Evolutionary conservation across 2,329 filamentous ascomycete species (phyloP).

Genomic region (Trichophyton simii): DNA sequence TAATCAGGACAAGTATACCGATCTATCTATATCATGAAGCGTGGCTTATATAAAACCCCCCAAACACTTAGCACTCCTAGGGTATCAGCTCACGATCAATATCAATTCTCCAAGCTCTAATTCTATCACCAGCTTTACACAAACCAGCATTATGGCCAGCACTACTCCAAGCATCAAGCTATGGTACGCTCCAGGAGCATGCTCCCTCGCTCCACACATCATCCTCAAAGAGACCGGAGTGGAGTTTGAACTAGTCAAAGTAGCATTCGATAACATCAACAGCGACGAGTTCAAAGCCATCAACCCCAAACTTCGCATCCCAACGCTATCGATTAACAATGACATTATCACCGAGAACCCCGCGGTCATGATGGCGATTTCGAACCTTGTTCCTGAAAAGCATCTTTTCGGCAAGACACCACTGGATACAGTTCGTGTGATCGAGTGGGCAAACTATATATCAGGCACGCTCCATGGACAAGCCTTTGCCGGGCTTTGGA

Average conservation of each 20-base stretch:
- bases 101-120: background rate
- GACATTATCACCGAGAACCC: conserved; percentile 25
- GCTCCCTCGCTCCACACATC: conserved; percentile 23
- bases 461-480: conserved; percentile 22
- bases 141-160: conserved; percentile 8
- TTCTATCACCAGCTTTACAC: background rate
- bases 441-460: conserved; percentile 28
- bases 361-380: conserved; percentile 23
- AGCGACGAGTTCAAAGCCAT: conserved; percentile 15
- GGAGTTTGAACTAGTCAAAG: conserved; percentile 13
- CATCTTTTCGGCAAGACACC: conserved; percentile 20
- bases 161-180: conserved; percentile 8
- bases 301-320: conserved; percentile 25
- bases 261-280: conserved; percentile 12
- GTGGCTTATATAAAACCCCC: too few species aligned
- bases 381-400: conserved; percentile 19
- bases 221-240: conserved; percentile 19
- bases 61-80: background rate
- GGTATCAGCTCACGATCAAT: background rate
- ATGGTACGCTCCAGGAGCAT: conserved; percentile 20
- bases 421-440: conserved; percentile 21
- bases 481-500: conserved; percentile 18
- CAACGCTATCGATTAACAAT: conserved; percentile 20
- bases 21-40: background rate
- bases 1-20: background rate